Base-by-base conservation (phyloP, 1,284 basidiomycete species). In the Rhizoctonia solani region DNA sequence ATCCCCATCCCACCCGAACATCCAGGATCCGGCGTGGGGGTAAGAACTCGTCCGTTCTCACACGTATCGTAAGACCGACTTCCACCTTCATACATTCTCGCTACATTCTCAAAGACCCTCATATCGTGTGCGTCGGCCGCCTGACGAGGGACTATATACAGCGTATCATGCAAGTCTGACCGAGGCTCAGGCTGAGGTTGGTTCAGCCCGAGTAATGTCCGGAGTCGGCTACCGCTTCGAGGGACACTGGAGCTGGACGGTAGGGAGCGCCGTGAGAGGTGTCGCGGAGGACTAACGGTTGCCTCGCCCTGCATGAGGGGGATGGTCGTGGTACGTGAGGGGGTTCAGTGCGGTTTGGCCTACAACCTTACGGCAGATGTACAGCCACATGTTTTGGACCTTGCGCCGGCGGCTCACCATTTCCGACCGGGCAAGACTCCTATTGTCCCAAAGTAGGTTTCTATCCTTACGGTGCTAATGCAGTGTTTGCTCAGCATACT, bases 151-250 rank as follows among this genome's bases (percentile, higher is more conserved):
- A 63, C 58, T 25, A 63, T 47, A 34, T 50, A 63, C 58, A 63
- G 50, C 21, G 58, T 63, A 27, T 63, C 58, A 41, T 63, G 58
- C 32, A 63, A 27, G 47, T 63, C 46, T n/a, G 46, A 50, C 4
- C 58, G 46, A 37, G 25, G 27, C 16, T 42, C 47, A 30, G 21
- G 19, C 11, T 29, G 6, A 11, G 55, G 42, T 1, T 23, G 42
- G 8, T 50, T 46, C 3, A 63, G 47, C 6, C 58, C 58, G 14
- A 63, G 58, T 34, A 63, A 19, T 9, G 27, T 50, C 4, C 46
- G 58, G 27, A 63, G 29, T 11, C 58, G 58, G 46, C 46, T 50
- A 5, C 21, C 21, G 30, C 21, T 50, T 21, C 32, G 29, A 4
- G 39, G 4, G n/a, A n/a, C n/a, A n/a, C n/a, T 3, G 58, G 58